Evolutionary conservation across 2,329 filamentous ascomycete genomes (phyloP).

Genomic region (Sporothrix schenckii): DNA sequence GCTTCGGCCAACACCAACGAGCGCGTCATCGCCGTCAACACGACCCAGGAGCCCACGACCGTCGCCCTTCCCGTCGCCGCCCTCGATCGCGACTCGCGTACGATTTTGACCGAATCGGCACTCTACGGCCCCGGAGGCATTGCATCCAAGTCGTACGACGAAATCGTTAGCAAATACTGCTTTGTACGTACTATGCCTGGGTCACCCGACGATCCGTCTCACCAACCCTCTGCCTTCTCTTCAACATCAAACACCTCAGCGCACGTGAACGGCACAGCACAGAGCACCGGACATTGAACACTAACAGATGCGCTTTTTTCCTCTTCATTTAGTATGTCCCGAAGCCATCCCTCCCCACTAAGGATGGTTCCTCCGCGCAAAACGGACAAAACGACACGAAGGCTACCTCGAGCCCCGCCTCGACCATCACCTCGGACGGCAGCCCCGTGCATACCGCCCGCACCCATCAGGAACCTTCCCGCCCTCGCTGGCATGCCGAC

Average conservation of each 20-base stretch:
- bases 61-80: slow-evolving; percentile 8
- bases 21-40: slow-evolving; percentile 33
- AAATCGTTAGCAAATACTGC: slow-evolving; percentile 98
- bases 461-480: slow-evolving; percentile 42
- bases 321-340: slow-evolving; percentile 60
- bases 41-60: slow-evolving; percentile 33
- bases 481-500: slow-evolving; percentile 50
- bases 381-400: slow-evolving; percentile 45
- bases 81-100: slow-evolving; percentile 24
- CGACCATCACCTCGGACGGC: slow-evolving; percentile 45
- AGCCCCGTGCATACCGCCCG: slow-evolving; percentile 45
- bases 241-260: slow-evolving; percentile 36
- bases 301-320: slow-evolving; percentile 29
- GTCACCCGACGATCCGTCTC: slow-evolving; percentile 34
- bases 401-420: slow-evolving; percentile 43
- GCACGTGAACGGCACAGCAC: slow-evolving; percentile 44
- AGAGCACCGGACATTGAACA: slow-evolving; percentile 27
- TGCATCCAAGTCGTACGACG: slow-evolving; percentile 88
- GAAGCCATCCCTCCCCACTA: slow-evolving; percentile 57
- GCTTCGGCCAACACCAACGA: slow-evolving; percentile 12
- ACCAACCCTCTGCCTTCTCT: slow-evolving; percentile 26
- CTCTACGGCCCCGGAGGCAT: slow-evolving; percentile 56
- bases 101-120: slow-evolving; percentile 33
- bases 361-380: slow-evolving; percentile 51
- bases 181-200: slow-evolving; percentile 79